phyloP scores from a whole-genome alignment of 805 yeast genomes.

The Candida boidinii region DNA sequence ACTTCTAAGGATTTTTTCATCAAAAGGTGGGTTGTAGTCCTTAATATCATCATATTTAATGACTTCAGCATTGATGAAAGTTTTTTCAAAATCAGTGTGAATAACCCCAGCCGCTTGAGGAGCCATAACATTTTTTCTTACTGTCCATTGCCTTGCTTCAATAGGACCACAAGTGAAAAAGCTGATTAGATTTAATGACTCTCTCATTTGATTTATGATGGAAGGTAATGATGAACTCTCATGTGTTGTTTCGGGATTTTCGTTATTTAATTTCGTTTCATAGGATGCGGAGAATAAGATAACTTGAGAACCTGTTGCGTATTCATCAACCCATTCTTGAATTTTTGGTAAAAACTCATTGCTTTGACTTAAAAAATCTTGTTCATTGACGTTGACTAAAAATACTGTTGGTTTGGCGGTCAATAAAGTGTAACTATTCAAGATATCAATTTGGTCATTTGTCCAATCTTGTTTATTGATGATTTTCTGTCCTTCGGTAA shows the following conservation, averaged over 20 bases:
- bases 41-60: constrained; percentile 61
- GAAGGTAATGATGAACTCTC: constrained; percentile 77
- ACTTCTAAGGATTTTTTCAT: constrained; percentile 75
- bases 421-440: constrained; percentile 78
- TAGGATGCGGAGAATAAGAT: constrained; percentile 25
- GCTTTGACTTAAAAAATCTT: constrained; percentile 78
- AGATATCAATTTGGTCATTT: constrained; percentile 81
- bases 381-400: constrained; percentile 83
- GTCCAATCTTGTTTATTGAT: constrained; percentile 78
- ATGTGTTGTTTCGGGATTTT: constrained; percentile 66
- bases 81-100: constrained; percentile 75
- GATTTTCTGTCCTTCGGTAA: constrained; percentile 82
- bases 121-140: constrained; percentile 66
- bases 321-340: constrained; percentile 82
- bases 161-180: constrained; percentile 95
- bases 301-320: constrained; percentile 65
- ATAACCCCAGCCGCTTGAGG: constrained; percentile 89
- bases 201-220: constrained; percentile 82
- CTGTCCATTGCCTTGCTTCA: constrained; percentile 99
- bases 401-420: constrained; percentile 96
- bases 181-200: constrained; percentile 76
- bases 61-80: constrained; percentile 74
- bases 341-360: constrained; percentile 78
- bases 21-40: constrained; percentile 50
- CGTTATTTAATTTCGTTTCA: constrained; percentile 31